Conservation (phyloP, 441 rosid species). For the Eruca vesicaria region DNA sequence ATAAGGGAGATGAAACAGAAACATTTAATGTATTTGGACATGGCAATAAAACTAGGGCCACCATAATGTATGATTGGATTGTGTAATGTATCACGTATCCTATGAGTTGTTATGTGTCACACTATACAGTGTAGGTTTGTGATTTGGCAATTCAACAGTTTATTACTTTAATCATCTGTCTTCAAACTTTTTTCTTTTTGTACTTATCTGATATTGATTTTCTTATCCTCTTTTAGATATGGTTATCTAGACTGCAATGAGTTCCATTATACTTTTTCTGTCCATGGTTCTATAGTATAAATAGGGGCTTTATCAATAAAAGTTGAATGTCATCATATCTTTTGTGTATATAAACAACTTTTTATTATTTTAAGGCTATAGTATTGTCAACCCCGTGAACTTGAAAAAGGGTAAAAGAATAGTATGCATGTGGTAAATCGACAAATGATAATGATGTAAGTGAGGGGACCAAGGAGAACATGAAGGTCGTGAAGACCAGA, state of each 20-base stretch:
- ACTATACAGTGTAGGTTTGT: slow-evolving; percentile 28
- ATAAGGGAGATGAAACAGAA: slow-evolving; percentile 3
- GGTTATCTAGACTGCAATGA: not conserved
- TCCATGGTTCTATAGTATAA: not conserved
- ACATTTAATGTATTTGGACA: slow-evolving; percentile 22
- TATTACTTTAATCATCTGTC: slow-evolving; percentile 3
- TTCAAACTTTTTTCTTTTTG: slow-evolving; percentile 1
- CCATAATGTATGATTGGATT: slow-evolving; percentile 29
- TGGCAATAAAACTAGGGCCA: slow-evolving; percentile 10
- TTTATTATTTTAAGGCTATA: not conserved
- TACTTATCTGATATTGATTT: not conserved
- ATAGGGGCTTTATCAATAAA: not conserved
- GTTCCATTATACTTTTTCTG: not conserved
- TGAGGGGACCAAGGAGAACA: slow-evolving; percentile 19
- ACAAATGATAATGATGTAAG: slow-evolving; percentile 1
- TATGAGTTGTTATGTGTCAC: slow-evolving; percentile 33
- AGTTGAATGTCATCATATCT: not conserved
- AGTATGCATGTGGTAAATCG: slow-evolving; percentile 2
- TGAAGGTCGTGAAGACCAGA: slow-evolving; percentile 38
- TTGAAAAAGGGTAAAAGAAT: not conserved
- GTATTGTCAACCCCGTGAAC: not conserved
- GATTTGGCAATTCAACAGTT: not conserved
- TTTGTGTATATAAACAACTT: not conserved
- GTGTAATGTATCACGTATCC: not conserved
- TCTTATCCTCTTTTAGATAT: not conserved